These are phyloP conservation scores for Rhodotorula diobovata DNA, from an alignment of 768 basidiomycete species.

Conservation along the genomic window DNA sequence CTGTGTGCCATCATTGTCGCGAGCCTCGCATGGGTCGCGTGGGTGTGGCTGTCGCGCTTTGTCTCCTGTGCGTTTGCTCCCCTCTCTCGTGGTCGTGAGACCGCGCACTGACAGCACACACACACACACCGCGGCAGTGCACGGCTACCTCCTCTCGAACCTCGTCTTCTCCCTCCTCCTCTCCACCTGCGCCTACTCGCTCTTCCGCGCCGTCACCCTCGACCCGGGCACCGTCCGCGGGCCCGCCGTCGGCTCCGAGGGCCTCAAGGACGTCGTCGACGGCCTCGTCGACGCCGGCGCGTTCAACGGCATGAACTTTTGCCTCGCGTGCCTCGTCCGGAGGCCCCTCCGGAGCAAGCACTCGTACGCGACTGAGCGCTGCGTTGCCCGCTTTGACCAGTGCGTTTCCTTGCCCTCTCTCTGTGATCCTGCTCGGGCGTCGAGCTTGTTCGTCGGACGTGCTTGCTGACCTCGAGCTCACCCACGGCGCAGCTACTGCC, in stretches of 20 bases:
- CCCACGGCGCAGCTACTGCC: constrained; percentile 68
- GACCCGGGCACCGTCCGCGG: constrained; percentile 85
- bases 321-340: constrained; percentile 55
- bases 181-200: constrained; percentile 75
- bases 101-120: background rate
- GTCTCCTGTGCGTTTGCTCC: constrained; percentile 50
- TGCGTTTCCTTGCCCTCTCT: constrained; percentile 51
- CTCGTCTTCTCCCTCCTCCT: constrained; percentile 67
- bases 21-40: constrained; percentile 80
- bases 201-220: constrained; percentile 79
- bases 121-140: no score
- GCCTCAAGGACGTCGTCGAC: constrained; percentile 83
- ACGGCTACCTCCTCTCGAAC: constrained; percentile 69
- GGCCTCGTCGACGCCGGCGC: constrained; percentile 80
- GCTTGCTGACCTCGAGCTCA: background rate
- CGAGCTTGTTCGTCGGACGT: background rate
- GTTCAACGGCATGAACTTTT: constrained; percentile 93
- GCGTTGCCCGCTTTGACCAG: constrained; percentile 89
- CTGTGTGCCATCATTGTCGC: constrained; percentile 84
- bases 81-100: background rate
- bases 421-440: no score
- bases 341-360: constrained; percentile 93
- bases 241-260: constrained; percentile 64
- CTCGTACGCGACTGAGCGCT: constrained; percentile 84
- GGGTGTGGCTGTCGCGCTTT: constrained; percentile 73